Percentiles rank a stretch among this genome's conserved stretches.
Conservation (phyloP, 2,329 filamentous ascomycete species). For the Apiospora malaysiana region DNA sequence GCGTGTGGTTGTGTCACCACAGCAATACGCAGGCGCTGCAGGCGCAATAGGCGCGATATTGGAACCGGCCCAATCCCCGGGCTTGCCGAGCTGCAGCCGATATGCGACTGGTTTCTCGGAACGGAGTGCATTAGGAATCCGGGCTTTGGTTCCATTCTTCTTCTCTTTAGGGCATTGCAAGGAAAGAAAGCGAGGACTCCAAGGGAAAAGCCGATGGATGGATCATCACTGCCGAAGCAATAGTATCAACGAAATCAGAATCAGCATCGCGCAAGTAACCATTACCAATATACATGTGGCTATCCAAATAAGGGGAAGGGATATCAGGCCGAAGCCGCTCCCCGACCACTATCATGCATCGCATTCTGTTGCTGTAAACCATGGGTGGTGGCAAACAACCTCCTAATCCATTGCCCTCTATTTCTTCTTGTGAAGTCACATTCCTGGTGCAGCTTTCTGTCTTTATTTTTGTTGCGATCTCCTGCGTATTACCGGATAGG, state of each 20-base stretch:
- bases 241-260: neutral
- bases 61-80: neutral
- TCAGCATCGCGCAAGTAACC: neutral
- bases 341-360: neutral
- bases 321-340: neutral
- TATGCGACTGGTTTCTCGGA: neutral
- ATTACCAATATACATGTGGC: neutral
- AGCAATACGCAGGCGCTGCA: neutral
- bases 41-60: neutral
- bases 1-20: neutral
- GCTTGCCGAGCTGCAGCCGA: slow-evolving; percentile 8
- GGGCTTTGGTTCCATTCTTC: neutral
- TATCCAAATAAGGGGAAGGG: neutral
- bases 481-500: neutral
- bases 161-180: too few species aligned
- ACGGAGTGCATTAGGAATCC: neutral
- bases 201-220: neutral
- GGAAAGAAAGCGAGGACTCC: neutral
- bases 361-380: neutral
- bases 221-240: neutral
- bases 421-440: neutral
- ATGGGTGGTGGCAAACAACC: neutral
- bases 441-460: neutral
- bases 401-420: neutral
- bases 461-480: neutral